Evolutionary conservation across 192 early-diverging fungal species (phyloP).

Genomic region (Helicostylum pulchrum): DNA sequence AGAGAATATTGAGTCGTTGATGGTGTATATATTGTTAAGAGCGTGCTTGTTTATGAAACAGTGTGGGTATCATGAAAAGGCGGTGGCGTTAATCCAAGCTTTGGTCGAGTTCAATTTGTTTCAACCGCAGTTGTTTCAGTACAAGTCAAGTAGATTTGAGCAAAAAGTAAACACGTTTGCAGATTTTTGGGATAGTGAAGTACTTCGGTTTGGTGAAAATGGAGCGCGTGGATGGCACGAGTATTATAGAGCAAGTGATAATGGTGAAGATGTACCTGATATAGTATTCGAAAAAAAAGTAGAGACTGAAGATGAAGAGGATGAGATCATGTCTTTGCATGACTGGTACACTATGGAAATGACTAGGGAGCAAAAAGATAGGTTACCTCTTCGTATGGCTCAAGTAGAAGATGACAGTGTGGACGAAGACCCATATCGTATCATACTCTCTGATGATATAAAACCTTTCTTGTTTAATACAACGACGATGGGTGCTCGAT

Average conservation of each 20-base stretch:
- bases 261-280: constrained; percentile 9
- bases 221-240: constrained; percentile 50
- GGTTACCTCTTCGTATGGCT: constrained; percentile 13
- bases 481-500: constrained; percentile 37
- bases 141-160: constrained; percentile 20
- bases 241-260: constrained; percentile 30
- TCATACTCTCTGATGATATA: constrained; percentile 54
- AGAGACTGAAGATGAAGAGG: constrained; percentile 23
- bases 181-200: constrained; percentile 54
- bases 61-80: constrained; percentile 52
- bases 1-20: constrained; percentile 41
- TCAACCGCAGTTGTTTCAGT: constrained; percentile 18
- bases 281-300: not conserved
- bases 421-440: constrained; percentile 50
- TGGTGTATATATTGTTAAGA: constrained; percentile 49
- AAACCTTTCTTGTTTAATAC: constrained; percentile 41
- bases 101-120: constrained; percentile 51
- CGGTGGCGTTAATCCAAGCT: constrained; percentile 47
- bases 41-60: constrained; percentile 51
- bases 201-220: constrained; percentile 52
- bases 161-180: constrained; percentile 40
- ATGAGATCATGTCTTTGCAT: constrained; percentile 1
- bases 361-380: constrained; percentile 19
- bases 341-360: constrained; percentile 37
- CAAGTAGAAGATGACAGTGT: constrained; percentile 18